A percentile compares a stretch with the other conserved stretches of the same genome.
Evolutionary conservation across 1,139 yeast genomes (phyloP).

Genomic region (Suhomyces chickasaworum): DNA sequence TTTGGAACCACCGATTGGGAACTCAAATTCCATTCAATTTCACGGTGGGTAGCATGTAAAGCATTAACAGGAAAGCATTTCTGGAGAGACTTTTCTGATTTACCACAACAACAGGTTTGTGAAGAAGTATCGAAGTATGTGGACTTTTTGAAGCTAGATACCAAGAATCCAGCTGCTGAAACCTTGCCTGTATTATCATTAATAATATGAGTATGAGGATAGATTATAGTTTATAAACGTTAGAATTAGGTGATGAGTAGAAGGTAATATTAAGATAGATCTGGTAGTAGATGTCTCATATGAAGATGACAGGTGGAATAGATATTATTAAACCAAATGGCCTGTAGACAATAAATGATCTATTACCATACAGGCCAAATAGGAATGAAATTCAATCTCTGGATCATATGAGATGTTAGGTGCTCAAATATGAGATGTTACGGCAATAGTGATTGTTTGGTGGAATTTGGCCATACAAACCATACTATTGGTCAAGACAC

Average conservation of each 20-base stretch:
- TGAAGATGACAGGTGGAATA: too few species aligned
- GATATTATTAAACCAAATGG: too few species aligned
- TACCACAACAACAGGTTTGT: conserved; percentile 32
- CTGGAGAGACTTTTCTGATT: conserved; percentile 25
- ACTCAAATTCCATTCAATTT: conserved; percentile 35
- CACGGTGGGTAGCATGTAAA: conserved; percentile 38
- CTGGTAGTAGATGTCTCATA: too few species aligned
- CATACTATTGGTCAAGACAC: too few species aligned
- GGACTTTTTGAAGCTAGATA: conserved; percentile 27
- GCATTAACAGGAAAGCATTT: conserved; percentile 26
- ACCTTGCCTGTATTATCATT: conserved; percentile 7
- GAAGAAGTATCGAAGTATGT: conserved; percentile 27
- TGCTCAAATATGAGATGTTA: too few species aligned
- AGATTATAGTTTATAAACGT: neutral
- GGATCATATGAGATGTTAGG: too few species aligned
- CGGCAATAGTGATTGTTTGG: too few species aligned
- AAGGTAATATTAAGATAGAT: too few species aligned
- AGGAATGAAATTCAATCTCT: too few species aligned
- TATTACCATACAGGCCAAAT: too few species aligned
- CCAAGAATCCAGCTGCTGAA: conserved; percentile 14
- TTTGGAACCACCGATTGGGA: conserved; percentile 35
- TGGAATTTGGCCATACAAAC: too few species aligned
- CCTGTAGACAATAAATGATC: too few species aligned
- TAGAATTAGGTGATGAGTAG: neutral
- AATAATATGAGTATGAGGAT: neutral